Conservation (phyloP, 345 rosid species). For the Citrus medica region DNA sequence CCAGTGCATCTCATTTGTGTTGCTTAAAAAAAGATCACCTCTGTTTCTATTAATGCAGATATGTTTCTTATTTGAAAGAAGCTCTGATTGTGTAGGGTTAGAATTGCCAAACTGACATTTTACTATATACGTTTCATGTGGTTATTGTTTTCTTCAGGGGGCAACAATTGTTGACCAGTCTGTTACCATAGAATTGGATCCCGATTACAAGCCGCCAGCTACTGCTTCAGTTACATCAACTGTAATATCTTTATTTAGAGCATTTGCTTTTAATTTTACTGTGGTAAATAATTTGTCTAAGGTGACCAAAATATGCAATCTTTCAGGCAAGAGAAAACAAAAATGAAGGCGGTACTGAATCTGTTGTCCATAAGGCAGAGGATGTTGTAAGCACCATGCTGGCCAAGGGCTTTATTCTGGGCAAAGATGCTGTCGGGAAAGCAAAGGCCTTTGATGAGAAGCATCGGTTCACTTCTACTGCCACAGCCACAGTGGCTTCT, state of each 20-base stretch:
- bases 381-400: slow-evolving; percentile 91
- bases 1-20: not conserved
- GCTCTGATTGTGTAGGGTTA: not conserved
- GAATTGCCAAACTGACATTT: not conserved
- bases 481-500: slow-evolving; percentile 72
- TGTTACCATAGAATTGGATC: slow-evolving; percentile 64
- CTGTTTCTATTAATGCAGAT: not conserved
- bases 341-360: slow-evolving; percentile 32
- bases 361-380: slow-evolving; percentile 79
- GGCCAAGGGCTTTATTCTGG: slow-evolving; percentile 81
- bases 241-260: slow-evolving; percentile 37
- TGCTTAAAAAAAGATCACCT: not conserved
- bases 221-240: slow-evolving; percentile 26
- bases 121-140: not conserved
- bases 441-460: slow-evolving; percentile 83
- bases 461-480: slow-evolving; percentile 77
- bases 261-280: not conserved
- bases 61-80: not conserved
- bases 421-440: slow-evolving; percentile 78
- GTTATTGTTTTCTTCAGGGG: slow-evolving; percentile 40
- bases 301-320: not conserved
- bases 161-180: slow-evolving; percentile 83
- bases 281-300: not conserved
- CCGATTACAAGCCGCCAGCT: slow-evolving; percentile 60
- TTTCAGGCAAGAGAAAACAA: slow-evolving; percentile 40